Evolutionary conservation across 257 asterid species (phyloP).

Genomic region (Ilex aquifolium): DNA sequence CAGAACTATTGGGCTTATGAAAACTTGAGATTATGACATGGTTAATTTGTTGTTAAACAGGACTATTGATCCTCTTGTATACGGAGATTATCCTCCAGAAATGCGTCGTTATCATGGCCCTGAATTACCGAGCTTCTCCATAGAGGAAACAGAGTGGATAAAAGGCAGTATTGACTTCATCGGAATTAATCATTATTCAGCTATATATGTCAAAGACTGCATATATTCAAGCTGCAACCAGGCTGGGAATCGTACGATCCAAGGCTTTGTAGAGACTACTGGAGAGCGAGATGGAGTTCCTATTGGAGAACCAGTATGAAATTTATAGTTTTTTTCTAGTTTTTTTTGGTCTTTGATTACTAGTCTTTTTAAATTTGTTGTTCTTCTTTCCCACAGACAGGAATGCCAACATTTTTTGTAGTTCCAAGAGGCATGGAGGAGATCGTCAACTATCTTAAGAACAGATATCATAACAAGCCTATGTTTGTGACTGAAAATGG

Average conservation of each 20-base stretch:
- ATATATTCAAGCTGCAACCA: constrained; percentile 40
- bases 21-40: too few relatives aligned
- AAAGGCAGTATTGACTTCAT: constrained; percentile 59
- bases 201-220: constrained; percentile 71
- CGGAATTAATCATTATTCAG: constrained; percentile 63
- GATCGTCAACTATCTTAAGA: background rate
- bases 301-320: constrained; percentile 70
- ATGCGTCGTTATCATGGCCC: constrained; percentile 51
- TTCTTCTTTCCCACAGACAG: constrained; percentile 1
- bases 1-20: too few relatives aligned
- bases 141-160: constrained; percentile 41
- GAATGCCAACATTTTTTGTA: background rate
- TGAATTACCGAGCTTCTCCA: constrained; percentile 51
- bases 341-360: background rate
- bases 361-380: too few relatives aligned
- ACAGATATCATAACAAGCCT: constrained; percentile 1
- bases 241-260: constrained; percentile 28
- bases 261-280: constrained; percentile 40
- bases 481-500: constrained; percentile 3
- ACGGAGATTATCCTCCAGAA: constrained; percentile 74
- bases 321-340: background rate
- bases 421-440: constrained; percentile 5
- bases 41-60: constrained; percentile 18
- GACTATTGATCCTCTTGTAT: constrained; percentile 58
- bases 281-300: constrained; percentile 46